Evolutionary conservation across 768 basidiomycete genomes (phyloP).

Genomic region (Rhodotorula kratochvilovae): DNA sequence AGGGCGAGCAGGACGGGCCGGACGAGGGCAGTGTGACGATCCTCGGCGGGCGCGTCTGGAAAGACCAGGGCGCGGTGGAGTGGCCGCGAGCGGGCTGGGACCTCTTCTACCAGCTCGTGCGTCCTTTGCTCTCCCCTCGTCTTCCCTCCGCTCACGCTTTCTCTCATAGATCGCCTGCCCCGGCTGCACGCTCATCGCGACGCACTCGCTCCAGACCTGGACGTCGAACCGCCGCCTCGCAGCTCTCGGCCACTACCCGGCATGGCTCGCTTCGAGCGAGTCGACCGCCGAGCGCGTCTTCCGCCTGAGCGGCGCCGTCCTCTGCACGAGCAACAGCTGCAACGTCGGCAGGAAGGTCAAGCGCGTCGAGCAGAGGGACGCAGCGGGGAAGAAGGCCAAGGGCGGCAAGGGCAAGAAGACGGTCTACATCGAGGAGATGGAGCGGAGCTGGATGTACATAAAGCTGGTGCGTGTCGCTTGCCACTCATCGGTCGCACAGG

Average conservation of each 20-base stretch:
- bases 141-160: background rate
- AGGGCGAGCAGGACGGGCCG: background rate
- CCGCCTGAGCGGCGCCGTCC: constrained; percentile 13
- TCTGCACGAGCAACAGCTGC: constrained; percentile 26
- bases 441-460: constrained; percentile 30
- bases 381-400: constrained; percentile 2
- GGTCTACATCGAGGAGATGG: constrained; percentile 34
- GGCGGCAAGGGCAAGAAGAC: constrained; percentile 24
- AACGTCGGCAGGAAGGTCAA: constrained; percentile 23
- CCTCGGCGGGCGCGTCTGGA: constrained; percentile 27
- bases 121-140: background rate
- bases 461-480: constrained; percentile 20
- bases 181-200: constrained; percentile 32
- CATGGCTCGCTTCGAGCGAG: constrained; percentile 15
- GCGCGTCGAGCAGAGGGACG: constrained; percentile 32
- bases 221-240: constrained; percentile 36
- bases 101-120: constrained; percentile 31
- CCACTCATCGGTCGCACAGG: too few relatives aligned
- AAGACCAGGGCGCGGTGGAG: background rate
- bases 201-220: constrained; percentile 14
- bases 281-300: constrained; percentile 28
- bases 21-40: background rate
- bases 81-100: constrained; percentile 29
- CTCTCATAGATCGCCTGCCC: constrained; percentile 21
- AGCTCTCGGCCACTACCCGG: constrained; percentile 26